Conservation (phyloP, 2,329 filamentous ascomycete species). For the Gyromitra esculenta region DNA sequence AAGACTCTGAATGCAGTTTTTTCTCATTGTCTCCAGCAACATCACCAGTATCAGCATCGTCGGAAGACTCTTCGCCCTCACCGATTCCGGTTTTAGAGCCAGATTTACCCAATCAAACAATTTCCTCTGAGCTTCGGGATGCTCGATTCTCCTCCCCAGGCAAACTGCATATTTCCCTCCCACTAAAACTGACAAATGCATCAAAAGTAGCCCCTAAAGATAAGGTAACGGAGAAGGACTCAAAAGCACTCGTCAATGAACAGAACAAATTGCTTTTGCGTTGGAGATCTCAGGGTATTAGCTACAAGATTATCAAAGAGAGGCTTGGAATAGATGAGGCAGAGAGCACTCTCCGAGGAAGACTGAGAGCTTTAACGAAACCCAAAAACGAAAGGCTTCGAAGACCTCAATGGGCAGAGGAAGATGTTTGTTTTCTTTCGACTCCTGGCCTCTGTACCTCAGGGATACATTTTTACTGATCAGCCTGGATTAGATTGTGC, state of each 20-base stretch:
- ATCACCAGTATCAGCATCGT: background rate
- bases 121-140: background rate
- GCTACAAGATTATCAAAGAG: conserved; percentile 54
- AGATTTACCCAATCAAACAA: background rate
- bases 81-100: background rate
- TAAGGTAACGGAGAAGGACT: background rate
- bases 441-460: background rate
- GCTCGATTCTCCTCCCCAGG: background rate
- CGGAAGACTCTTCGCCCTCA: background rate
- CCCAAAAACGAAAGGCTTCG: conserved; percentile 70
- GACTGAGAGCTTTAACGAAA: conserved; percentile 74
- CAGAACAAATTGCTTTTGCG: conserved; percentile 48
- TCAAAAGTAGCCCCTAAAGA: background rate
- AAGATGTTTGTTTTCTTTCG: conserved; percentile 68
- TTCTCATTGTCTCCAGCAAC: background rate
- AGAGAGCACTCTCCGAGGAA: conserved; percentile 77
- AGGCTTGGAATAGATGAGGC: conserved; percentile 64
- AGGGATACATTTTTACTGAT: conserved; percentile 20
- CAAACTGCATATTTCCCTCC: background rate
- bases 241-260: conserved; percentile 24
- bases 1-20: background rate
- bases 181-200: background rate
- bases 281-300: conserved; percentile 50
- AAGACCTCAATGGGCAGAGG: conserved; percentile 71
- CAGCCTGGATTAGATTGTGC: conserved; percentile 29